A percentile compares a stretch with the other conserved stretches of the same genome.
phyloP scores from a whole-genome alignment of 352 stramenopile species.

The Phytophthora europaea region DNA sequence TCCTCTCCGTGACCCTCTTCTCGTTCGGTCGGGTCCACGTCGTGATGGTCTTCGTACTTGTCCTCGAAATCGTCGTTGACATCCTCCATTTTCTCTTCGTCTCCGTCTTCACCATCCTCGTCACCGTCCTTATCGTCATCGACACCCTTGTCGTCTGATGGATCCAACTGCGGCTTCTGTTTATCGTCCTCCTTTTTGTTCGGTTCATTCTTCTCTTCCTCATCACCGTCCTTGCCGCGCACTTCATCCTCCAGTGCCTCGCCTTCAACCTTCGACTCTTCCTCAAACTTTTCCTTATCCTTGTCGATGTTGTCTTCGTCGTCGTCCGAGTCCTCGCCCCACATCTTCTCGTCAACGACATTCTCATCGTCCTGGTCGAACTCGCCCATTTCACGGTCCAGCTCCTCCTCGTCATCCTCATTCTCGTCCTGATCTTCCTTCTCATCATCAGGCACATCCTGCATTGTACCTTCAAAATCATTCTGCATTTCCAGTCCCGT shows the following conservation, averaged over 20 bases:
- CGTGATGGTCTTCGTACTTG: conserved; percentile 84
- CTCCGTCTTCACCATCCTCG: conserved; percentile 50
- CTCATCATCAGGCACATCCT: conserved; percentile 96
- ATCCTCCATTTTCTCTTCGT: conserved; percentile 83
- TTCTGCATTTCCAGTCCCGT: conserved; percentile 99
- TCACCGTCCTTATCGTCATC: conserved; percentile 36
- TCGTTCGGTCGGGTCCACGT: conserved; percentile 65
- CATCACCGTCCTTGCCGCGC: conserved; percentile 89
- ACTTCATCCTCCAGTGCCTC: conserved; percentile 91
- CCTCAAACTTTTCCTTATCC: conserved; percentile 96
- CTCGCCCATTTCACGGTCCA: conserved; percentile 99
- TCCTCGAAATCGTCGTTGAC: conserved; percentile 94
- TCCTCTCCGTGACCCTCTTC: conserved; percentile 69
- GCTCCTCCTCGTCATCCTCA: conserved; percentile 94
- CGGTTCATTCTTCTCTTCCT: conserved; percentile 81
- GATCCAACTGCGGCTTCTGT: conserved; percentile 62
- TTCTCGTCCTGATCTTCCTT: conserved; percentile 90
- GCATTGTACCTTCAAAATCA: conserved; percentile 99
- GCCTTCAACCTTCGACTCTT: conserved; percentile 85
- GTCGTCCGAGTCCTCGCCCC: conserved; percentile 94
- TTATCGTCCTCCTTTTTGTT: conserved; percentile 61
- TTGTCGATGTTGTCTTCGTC: conserved; percentile 96
- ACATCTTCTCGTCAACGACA: conserved; percentile 99
- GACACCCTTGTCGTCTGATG: conserved; percentile 51
- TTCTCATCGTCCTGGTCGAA: conserved; percentile 97